Evolutionary conservation across 495 filamentous ascomycete genomes (phyloP).

Genomic region (Penicillium atrosanguineum): DNA sequence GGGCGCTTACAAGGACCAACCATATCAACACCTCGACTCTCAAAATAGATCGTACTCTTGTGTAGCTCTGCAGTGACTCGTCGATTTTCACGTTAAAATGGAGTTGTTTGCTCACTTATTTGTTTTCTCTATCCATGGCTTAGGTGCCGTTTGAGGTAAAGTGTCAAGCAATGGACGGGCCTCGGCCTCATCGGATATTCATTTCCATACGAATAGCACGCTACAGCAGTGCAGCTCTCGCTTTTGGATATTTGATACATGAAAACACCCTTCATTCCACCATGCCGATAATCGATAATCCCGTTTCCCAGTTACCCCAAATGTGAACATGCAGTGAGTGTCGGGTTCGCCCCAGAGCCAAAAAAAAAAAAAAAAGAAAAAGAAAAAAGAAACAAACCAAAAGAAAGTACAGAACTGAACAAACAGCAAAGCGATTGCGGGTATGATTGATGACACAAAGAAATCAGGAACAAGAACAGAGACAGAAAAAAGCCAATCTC

Average conservation of each 20-base stretch:
- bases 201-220: neutral
- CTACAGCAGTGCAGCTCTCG: conserved; percentile 9
- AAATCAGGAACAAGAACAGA: conserved; percentile 4
- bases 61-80: neutral
- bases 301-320: conserved; percentile 12
- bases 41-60: conserved; percentile 3
- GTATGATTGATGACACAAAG: conserved; percentile 25
- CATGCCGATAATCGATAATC: conserved; percentile 5
- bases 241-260: conserved; percentile 26
- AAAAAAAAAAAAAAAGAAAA: conserved; percentile 9
- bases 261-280: conserved; percentile 9
- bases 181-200: neutral
- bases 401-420: too few relatives aligned
- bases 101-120: neutral
- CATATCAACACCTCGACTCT: neutral
- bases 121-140: neutral
- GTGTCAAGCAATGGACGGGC: neutral
- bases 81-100: neutral
- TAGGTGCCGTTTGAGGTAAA: neutral
- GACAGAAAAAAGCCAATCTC: conserved; percentile 11
- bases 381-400: too few relatives aligned
- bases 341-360: neutral
- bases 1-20: conserved; percentile 18
- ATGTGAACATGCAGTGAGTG: conserved; percentile 16
- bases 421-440: conserved; percentile 18